Evolutionary conservation across 768 basidiomycete genomes (phyloP).

Genomic region (Suillus discolor): DNA sequence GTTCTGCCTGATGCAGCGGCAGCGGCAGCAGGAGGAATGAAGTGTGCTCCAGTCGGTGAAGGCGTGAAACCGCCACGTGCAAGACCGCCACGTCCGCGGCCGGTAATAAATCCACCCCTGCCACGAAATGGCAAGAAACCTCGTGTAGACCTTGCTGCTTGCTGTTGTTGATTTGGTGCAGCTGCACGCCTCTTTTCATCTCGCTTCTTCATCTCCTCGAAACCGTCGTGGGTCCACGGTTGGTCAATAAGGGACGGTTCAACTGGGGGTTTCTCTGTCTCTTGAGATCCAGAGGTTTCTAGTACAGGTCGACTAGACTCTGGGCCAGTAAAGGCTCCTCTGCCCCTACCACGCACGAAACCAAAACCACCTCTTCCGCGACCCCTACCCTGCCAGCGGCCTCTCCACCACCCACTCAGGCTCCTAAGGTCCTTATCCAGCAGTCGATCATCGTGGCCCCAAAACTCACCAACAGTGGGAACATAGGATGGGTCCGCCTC

Average conservation of each 20-base stretch:
- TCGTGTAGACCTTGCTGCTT: conserved; percentile 30
- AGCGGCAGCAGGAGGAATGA: conserved; percentile 28
- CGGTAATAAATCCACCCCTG: conserved; percentile 46
- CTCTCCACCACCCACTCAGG: conserved; percentile 88
- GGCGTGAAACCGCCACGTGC: conserved; percentile 42
- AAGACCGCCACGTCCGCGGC: conserved; percentile 48
- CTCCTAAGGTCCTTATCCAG: conserved; percentile 81
- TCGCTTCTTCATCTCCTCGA: conserved; percentile 80
- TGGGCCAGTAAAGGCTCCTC: conserved; percentile 39
- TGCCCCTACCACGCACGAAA: conserved; percentile 59
- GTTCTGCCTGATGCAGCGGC: conserved; percentile 43
- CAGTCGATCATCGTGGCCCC: conserved; percentile 92
- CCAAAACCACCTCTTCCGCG: conserved; percentile 56
- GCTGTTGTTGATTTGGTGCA: conserved; percentile 40
- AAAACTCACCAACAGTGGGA: conserved; percentile 90
- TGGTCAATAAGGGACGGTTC: conserved; percentile 64
- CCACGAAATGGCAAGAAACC: conserved; percentile 45
- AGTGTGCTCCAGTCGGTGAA: conserved; percentile 33
- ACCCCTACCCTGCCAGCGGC: conserved; percentile 71
- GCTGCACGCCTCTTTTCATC: conserved; percentile 55
- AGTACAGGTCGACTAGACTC: conserved; percentile 10
- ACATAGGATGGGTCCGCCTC: conserved; percentile 87
- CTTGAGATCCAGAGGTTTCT: conserved; percentile 17
- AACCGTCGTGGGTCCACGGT: conserved; percentile 85
- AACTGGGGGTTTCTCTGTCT: conserved; percentile 19